These are phyloP conservation scores for Lentinula novae-zelandiae DNA, from an alignment of 1,284 basidiomycete genomes.

Conservation along the genomic window DNA sequence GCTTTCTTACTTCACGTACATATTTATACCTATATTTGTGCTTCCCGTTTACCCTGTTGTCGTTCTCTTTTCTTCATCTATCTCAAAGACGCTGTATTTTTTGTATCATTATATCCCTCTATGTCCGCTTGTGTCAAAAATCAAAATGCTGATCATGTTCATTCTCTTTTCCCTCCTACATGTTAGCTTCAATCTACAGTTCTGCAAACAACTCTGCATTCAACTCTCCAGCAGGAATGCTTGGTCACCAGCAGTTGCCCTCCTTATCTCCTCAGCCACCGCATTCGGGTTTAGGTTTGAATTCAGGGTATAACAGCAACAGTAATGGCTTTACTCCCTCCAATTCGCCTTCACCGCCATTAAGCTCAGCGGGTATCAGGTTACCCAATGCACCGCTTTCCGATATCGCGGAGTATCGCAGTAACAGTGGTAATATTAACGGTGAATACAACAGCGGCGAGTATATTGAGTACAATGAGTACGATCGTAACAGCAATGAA, in stretches of 20 bases:
- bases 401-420: constrained; percentile 52
- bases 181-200: constrained; percentile 3
- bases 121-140: background rate
- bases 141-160: constrained; percentile 4
- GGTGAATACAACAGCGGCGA: background rate
- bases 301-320: background rate
- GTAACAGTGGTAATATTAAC: background rate
- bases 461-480: background rate
- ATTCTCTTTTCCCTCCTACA: constrained; percentile 8
- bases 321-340: constrained; percentile 16
- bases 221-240: constrained; percentile 1
- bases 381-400: constrained; percentile 65
- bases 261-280: constrained; percentile 45
- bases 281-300: constrained; percentile 45
- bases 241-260: constrained; percentile 54
- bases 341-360: constrained; percentile 24
- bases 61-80: background rate
- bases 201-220: background rate
- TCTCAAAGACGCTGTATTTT: background rate
- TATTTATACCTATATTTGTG: background rate
- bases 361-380: constrained; percentile 38
- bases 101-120: constrained; percentile 5
- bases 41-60: background rate
- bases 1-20: background rate
- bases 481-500: background rate